Evolutionary conservation across 148 eudicot genomes (phyloP).

Genomic region (Fagopyrum homotropicum): DNA sequence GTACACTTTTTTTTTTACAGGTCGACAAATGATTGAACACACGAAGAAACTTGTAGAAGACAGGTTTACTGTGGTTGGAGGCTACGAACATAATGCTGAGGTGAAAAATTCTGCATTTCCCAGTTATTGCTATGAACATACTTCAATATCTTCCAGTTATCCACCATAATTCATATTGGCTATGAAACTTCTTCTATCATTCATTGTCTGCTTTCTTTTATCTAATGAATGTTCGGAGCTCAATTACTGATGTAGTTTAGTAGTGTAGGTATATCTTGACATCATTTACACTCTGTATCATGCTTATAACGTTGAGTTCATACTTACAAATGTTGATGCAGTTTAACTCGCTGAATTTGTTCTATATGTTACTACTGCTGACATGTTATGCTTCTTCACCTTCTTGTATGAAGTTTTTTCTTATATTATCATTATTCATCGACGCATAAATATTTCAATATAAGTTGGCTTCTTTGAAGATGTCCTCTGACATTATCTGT

Average conservation of each 20-base stretch:
- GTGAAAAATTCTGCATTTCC: conserved; percentile 27
- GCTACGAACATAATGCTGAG: conserved; percentile 92
- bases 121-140: neutral
- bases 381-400: neutral
- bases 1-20: conserved; percentile 27
- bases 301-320: too few species aligned
- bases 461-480: neutral
- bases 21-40: conserved; percentile 98
- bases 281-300: too few species aligned
- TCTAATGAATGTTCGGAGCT: neutral
- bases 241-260: neutral
- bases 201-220: neutral
- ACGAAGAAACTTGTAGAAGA: conserved; percentile 95
- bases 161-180: neutral
- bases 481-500: neutral
- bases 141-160: neutral
- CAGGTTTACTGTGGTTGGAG: conserved; percentile 64
- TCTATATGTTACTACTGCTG: too few species aligned
- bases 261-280: too few species aligned
- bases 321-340: too few species aligned
- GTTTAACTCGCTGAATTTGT: too few species aligned
- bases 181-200: neutral
- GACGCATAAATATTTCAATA: neutral
- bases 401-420: neutral
- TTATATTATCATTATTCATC: neutral